Conservation (phyloP, 768 basidiomycete species). For the Fomitopsis serialis region DNA sequence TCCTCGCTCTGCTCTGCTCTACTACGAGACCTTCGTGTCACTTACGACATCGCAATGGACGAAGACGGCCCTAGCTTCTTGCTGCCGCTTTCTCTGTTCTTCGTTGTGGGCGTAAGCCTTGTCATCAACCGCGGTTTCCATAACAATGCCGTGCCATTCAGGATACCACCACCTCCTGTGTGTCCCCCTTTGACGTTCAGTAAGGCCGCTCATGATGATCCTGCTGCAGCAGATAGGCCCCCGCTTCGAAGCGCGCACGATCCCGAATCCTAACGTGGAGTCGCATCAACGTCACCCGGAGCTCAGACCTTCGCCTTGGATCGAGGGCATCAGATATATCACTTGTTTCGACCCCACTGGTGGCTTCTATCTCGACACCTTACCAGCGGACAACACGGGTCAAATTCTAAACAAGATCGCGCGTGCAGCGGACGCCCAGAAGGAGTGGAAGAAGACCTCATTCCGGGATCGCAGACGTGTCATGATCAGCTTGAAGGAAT, state of each 20-base stretch:
- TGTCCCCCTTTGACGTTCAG: constrained; percentile 13
- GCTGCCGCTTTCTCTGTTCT: constrained; percentile 64
- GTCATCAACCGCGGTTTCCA: constrained; percentile 67
- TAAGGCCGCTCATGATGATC: constrained; percentile 1
- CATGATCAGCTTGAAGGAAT: constrained; percentile 81
- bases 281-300: constrained; percentile 56
- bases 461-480: constrained; percentile 81
- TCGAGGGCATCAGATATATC: constrained; percentile 59
- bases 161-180: constrained; percentile 54
- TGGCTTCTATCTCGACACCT: constrained; percentile 72
- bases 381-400: constrained; percentile 64
- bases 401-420: constrained; percentile 74
- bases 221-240: constrained; percentile 30
- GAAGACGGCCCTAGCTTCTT: constrained; percentile 45
- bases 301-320: constrained; percentile 44
- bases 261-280: constrained; percentile 54
- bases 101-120: constrained; percentile 75
- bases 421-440: constrained; percentile 61
- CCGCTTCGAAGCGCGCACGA: constrained; percentile 46
- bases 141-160: constrained; percentile 71
- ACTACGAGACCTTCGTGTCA: background rate
- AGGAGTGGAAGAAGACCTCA: constrained; percentile 65
- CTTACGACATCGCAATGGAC: constrained; percentile 16
- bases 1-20: background rate
- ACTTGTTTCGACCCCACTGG: constrained; percentile 93